Evolutionary conservation across 169 alveolate genomes (phyloP).

Genomic region (Blepharisma undulans): DNA sequence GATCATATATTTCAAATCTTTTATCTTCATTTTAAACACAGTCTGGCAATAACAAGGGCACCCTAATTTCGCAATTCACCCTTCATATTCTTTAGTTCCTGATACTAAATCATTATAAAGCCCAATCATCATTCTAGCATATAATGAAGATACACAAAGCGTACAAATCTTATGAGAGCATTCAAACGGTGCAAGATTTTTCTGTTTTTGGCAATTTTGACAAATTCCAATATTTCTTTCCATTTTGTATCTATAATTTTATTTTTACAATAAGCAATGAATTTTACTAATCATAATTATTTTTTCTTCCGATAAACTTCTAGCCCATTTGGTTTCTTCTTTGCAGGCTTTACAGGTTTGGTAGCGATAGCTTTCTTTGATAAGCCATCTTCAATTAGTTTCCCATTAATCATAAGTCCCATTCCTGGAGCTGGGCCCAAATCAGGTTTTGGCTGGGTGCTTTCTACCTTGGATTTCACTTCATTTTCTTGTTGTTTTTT

Average conservation of each 20-base stretch:
- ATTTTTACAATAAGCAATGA: neutral
- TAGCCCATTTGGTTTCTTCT: neutral
- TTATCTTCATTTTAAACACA: neutral
- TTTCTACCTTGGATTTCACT: neutral
- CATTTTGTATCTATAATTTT: neutral
- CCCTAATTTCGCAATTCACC: neutral
- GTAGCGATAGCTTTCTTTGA: neutral
- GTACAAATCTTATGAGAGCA: neutral
- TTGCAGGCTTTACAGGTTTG: neutral
- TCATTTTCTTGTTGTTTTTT: slow-evolving; percentile 25
- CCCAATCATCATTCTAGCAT: neutral
- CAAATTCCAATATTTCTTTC: neutral
- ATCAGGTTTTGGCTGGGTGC: neutral
- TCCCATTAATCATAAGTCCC: slow-evolving; percentile 27
- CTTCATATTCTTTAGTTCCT: neutral
- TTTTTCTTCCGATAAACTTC: neutral
- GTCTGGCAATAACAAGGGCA: neutral
- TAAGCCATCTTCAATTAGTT: slow-evolving; percentile 19
- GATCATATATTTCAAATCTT: neutral
- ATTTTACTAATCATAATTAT: neutral
- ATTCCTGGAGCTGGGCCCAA: neutral
- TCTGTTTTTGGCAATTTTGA: neutral
- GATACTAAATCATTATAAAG: neutral
- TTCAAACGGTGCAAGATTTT: neutral
- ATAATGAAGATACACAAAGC: neutral